These are phyloP conservation scores for Hydrangea macrophylla DNA, from an alignment of 148 eudicot species.

Conservation along the genomic window DNA sequence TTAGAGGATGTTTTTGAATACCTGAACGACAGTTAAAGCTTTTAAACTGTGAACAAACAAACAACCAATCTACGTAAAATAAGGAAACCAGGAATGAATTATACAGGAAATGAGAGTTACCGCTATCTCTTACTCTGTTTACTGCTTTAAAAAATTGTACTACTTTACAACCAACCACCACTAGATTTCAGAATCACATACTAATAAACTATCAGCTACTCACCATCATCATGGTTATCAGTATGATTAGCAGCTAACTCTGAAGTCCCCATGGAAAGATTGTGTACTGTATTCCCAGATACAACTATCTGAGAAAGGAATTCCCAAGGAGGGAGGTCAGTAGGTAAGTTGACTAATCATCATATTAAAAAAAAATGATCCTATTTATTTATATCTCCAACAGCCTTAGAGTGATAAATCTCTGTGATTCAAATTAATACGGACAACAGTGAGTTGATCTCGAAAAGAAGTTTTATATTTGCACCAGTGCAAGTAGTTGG, in stretches of 20 bases:
- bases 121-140: no score
- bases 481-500: neutral
- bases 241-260: conserved; percentile 25
- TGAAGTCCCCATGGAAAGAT: conserved; percentile 20
- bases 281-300: conserved; percentile 48
- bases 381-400: neutral
- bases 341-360: neutral
- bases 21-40: conserved; percentile 31
- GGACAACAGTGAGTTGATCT: neutral
- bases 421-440: neutral
- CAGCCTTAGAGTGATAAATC: neutral
- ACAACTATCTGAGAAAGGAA: conserved; percentile 51
- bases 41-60: neutral
- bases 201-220: conserved; percentile 21
- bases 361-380: neutral
- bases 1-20: conserved; percentile 58
- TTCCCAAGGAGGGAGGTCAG: conserved; percentile 7
- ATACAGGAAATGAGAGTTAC: no score
- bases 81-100: no score
- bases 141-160: neutral
- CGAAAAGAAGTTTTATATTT: neutral
- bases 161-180: no score
- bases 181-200: neutral
- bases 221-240: conserved; percentile 38
- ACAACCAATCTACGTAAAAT: no score